A percentile compares a stretch with the other conserved stretches of the same genome.
Conservation (phyloP, 768 basidiomycete genomes). For the Pholiota conissans region DNA sequence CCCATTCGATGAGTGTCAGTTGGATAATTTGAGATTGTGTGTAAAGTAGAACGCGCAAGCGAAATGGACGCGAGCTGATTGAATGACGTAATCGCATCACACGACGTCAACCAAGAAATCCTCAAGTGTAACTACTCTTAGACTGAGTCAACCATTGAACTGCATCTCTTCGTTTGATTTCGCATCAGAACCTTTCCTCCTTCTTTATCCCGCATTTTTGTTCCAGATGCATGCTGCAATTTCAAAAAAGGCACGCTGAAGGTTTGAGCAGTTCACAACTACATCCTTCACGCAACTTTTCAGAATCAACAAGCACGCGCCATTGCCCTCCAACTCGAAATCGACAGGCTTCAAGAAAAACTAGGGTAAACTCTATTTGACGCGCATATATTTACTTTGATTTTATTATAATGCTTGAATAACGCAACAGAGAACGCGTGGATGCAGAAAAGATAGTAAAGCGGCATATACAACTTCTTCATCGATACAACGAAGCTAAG, state of each 20-base stretch:
- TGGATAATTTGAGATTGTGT: background rate
- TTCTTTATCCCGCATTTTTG: background rate
- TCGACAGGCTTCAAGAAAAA: slow-evolving; percentile 42
- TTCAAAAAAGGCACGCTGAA: slow-evolving; percentile 11
- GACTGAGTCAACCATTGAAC: no score
- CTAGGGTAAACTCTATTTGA: slow-evolving; percentile 39
- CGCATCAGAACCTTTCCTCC: no score
- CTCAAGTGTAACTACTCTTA: no score
- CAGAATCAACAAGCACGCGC: slow-evolving; percentile 55
- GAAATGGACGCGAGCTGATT: background rate
- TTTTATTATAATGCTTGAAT: background rate
- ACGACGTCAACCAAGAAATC: background rate
- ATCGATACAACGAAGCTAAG: slow-evolving; percentile 80
- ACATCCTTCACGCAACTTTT: background rate
- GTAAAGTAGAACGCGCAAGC: background rate
- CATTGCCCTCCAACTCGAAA: slow-evolving; percentile 47
- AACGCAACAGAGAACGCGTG: slow-evolving; percentile 39
- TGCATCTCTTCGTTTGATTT: no score
- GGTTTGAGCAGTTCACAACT: background rate
- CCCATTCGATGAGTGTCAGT: slow-evolving; percentile 39
- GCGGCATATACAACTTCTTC: slow-evolving; percentile 68
- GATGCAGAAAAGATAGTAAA: slow-evolving; percentile 63
- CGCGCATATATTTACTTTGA: slow-evolving; percentile 15
- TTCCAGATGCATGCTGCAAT: slow-evolving; percentile 16
- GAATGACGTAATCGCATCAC: background rate